Conservation (phyloP, 1,284 basidiomycete species). For the Gymnopus androsaceus region DNA sequence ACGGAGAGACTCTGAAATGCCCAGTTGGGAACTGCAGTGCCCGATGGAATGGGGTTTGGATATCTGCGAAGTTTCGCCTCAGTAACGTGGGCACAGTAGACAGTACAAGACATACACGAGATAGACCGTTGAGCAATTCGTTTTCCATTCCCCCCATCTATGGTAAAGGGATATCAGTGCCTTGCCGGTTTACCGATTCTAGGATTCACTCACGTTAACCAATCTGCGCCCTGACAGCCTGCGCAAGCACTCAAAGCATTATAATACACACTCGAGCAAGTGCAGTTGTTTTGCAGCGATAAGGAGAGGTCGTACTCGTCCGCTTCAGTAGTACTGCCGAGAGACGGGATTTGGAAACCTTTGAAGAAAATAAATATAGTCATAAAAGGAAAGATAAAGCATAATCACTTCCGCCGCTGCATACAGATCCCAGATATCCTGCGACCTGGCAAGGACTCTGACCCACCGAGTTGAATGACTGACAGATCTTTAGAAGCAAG, state of each 20-base stretch:
- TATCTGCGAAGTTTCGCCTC: background rate
- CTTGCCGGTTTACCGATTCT: background rate
- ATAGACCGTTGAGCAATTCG: constrained; percentile 1
- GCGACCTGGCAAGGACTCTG: constrained; percentile 9
- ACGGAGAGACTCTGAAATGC: no score
- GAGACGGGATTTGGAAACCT: background rate
- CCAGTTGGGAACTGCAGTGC: constrained; percentile 8
- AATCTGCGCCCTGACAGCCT: background rate
- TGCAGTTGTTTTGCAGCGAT: background rate
- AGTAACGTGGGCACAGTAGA: background rate
- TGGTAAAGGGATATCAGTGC: background rate
- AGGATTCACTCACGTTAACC: background rate
- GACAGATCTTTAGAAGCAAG: background rate
- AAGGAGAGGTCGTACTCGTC: no score
- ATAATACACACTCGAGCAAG: constrained; percentile 7
- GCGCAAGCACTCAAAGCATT: constrained; percentile 7
- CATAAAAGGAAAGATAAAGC: no score
- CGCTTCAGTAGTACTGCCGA: background rate
- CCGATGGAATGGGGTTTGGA: constrained; percentile 1
- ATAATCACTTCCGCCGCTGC: background rate
- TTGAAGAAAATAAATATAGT: background rate
- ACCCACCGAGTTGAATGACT: constrained; percentile 3
- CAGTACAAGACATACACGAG: background rate
- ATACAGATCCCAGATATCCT: constrained; percentile 6
- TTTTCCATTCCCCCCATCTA: constrained; percentile 3